Evolutionary conservation across 257 asterid species (phyloP).

Genomic region (Lithospermum erythrorhizon): DNA sequence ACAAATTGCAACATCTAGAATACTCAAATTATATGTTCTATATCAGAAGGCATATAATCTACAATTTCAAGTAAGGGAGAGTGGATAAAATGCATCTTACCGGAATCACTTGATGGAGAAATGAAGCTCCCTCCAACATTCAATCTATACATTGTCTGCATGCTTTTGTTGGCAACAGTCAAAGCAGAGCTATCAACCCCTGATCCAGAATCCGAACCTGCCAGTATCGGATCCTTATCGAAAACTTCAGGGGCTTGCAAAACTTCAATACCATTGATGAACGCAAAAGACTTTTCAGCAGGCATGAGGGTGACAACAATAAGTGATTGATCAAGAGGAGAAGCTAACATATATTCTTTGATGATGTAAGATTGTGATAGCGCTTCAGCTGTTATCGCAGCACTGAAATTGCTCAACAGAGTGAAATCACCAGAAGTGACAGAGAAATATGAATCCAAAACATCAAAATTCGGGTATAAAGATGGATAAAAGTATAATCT

Average conservation of each 20-base stretch:
- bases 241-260: slow-evolving; percentile 41
- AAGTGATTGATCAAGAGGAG: slow-evolving; percentile 21
- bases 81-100: neutral
- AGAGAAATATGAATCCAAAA: slow-evolving; percentile 49
- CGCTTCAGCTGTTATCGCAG: slow-evolving; percentile 54
- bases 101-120: slow-evolving; percentile 45
- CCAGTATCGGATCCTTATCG: slow-evolving; percentile 29
- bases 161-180: slow-evolving; percentile 23
- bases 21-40: too few relatives aligned
- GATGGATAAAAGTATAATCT: slow-evolving; percentile 82
- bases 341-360: slow-evolving; percentile 57
- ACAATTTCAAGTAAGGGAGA: neutral
- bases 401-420: slow-evolving; percentile 60
- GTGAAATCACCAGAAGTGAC: slow-evolving; percentile 44
- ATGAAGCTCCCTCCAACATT: slow-evolving; percentile 76
- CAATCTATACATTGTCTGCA: slow-evolving; percentile 60
- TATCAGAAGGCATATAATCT: too few relatives aligned
- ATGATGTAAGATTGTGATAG: slow-evolving; percentile 68
- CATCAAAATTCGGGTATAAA: slow-evolving; percentile 48
- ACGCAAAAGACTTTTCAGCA: slow-evolving; percentile 44
- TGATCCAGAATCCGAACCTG: slow-evolving; percentile 20
- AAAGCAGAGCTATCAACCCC: slow-evolving; percentile 14
- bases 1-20: neutral
- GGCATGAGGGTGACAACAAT: slow-evolving; percentile 52
- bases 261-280: slow-evolving; percentile 73